phyloP scores from a whole-genome alignment of 768 basidiomycete species.

The Mrakia blollopis region DNA sequence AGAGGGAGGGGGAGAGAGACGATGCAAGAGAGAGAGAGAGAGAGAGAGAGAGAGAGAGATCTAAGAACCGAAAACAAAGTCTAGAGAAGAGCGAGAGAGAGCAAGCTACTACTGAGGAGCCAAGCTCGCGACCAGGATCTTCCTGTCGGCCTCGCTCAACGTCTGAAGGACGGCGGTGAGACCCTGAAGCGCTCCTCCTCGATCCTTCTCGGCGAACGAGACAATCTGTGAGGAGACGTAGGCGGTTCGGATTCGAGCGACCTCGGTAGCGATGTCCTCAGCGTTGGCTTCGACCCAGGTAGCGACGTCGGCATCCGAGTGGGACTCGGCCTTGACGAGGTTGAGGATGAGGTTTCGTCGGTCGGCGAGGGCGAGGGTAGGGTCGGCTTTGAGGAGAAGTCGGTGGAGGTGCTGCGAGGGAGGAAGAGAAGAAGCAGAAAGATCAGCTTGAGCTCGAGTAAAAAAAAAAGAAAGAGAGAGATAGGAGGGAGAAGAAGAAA shows the following conservation, averaged over 20 bases:
- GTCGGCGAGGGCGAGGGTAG: constrained; percentile 63
- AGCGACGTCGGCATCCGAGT: constrained; percentile 57
- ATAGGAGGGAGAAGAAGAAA: not conserved
- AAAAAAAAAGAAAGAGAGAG: not conserved
- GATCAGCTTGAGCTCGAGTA: not conserved
- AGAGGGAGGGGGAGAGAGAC: not conserved
- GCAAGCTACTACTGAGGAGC: not conserved
- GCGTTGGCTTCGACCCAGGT: constrained; percentile 62
- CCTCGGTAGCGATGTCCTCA: constrained; percentile 56
- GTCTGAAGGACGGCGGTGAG: constrained; percentile 67
- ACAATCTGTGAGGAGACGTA: constrained; percentile 63
- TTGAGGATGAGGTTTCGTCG: constrained; percentile 61
- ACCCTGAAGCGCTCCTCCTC: constrained; percentile 69
- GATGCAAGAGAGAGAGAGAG: not conserved
- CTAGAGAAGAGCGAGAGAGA: no score
- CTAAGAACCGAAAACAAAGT: not conserved
- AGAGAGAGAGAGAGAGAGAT: constrained; percentile 6
- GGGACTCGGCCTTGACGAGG: constrained; percentile 54
- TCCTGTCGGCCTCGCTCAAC: constrained; percentile 64
- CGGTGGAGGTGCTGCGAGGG: constrained; percentile 41
- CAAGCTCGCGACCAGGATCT: not conserved
- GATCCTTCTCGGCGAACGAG: constrained; percentile 65
- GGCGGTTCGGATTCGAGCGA: constrained; percentile 64
- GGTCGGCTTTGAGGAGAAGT: constrained; percentile 62
- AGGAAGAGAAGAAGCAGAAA: not conserved